Base-by-base conservation (phyloP, 805 yeast species). In the Candida sakaeoensis region DNA sequence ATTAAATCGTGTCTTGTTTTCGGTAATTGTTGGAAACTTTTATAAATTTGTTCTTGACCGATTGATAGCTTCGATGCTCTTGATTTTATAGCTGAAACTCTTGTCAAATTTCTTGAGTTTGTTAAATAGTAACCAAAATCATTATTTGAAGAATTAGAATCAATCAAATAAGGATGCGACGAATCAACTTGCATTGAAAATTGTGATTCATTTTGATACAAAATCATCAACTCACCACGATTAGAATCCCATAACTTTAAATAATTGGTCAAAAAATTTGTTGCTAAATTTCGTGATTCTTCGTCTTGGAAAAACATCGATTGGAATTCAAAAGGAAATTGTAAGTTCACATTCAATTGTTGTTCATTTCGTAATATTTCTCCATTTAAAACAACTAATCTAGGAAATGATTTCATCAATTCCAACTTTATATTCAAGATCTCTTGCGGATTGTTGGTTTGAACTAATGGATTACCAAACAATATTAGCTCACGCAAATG, bases 151-250 rank as follows among this genome's bases (percentile, higher is more conserved):
- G 26, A 41, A 23, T 37, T 42, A 17, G 48, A 28, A 10, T 51
- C 49, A 28, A 54, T 30, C 10, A 43, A 23, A 39, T 74, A 69
- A 7, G 95, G 91, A 33, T 83, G 82, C 0, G 80, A 65, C 1
- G 86, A 68, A 61, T 88, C 95, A 16, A 82, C 79, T 44, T 85
- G 83, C 40, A 84, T 57, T 0, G 97, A 89, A 52, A 93, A 91
- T 55, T 84, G 86, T 0, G 97, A 87, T 52, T 82, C 84, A 35
- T 77, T 75, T 38, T 93, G 87, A 57, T 93, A 93, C 22, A 93
- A 66, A 31, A 75, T 72, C 58, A 83, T 57, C 36, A 93, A 67
- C 41, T 82, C 90, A 8, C 70, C 53, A 44, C 99, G 68, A 54
- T 85, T 80, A 5, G 74, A 52, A 63, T 93, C 99, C 95, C 95